Evolutionary conservation across 352 stramenopile genomes (phyloP).

Genomic region (Phytophthora syringae): DNA sequence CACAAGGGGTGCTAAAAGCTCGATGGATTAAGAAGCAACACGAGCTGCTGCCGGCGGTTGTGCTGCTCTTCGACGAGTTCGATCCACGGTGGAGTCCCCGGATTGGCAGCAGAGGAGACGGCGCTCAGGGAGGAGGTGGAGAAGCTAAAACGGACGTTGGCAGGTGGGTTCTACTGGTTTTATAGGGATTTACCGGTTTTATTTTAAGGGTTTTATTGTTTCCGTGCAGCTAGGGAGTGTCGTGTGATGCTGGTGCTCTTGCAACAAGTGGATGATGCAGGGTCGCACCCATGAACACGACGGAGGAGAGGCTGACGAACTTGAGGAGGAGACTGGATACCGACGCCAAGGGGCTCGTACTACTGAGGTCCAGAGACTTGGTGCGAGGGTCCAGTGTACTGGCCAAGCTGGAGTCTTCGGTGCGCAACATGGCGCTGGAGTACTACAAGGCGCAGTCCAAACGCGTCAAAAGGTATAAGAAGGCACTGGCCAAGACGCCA

Average conservation of each 20-base stretch:
- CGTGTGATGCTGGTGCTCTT: constrained; percentile 81
- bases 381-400: constrained; percentile 62
- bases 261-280: constrained; percentile 80
- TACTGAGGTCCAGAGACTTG: constrained; percentile 74
- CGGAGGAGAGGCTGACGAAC: constrained; percentile 75
- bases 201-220: constrained; percentile 5
- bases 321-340: constrained; percentile 75
- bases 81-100: constrained; percentile 74
- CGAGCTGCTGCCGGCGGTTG: constrained; percentile 76
- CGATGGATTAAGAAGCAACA: constrained; percentile 91
- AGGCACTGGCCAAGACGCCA: constrained; percentile 68
- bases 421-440: constrained; percentile 82
- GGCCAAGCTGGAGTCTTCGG: constrained; percentile 73
- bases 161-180: constrained; percentile 27
- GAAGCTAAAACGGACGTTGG: constrained; percentile 65
- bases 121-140: constrained; percentile 80
- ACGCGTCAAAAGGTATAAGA: constrained; percentile 90
- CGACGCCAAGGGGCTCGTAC: constrained; percentile 75
- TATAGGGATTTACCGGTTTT: not conserved
- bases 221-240: constrained; percentile 62
- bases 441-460: constrained; percentile 91
- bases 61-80: constrained; percentile 87
- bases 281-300: constrained; percentile 65
- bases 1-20: constrained; percentile 79
- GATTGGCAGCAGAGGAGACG: constrained; percentile 80